Percentiles rank a stretch among this genome's conserved stretches.
Evolutionary conservation across 306 rosid species (phyloP).

Genomic region (Amphicarpaea edgeworthii): DNA sequence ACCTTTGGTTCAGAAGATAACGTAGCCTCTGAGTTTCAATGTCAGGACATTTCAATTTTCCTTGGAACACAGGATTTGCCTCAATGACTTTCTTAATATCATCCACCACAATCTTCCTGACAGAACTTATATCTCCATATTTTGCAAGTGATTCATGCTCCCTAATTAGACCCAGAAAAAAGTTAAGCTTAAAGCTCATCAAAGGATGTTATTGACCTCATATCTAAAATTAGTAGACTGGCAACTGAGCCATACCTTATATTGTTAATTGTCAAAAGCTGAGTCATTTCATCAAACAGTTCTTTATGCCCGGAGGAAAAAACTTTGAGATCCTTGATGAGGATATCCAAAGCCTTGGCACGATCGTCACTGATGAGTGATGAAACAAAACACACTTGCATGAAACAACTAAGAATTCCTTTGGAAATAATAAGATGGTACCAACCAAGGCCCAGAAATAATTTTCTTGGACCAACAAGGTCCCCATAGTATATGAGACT

Average conservation of each 20-base stretch:
- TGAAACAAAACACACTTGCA: slow-evolving; percentile 1
- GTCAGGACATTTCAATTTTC: slow-evolving; percentile 33
- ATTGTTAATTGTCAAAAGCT: slow-evolving; percentile 33
- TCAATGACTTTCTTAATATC: slow-evolving; percentile 33
- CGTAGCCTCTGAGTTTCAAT: slow-evolving; percentile 19
- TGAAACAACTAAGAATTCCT: slow-evolving; percentile 1
- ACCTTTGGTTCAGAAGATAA: slow-evolving; percentile 48
- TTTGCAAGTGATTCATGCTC: slow-evolving; percentile 41
- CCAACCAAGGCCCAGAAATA: neutral
- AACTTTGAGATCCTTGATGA: slow-evolving; percentile 44
- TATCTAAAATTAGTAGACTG: slow-evolving; percentile 16
- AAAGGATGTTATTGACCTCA: neutral
- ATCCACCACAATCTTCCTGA: slow-evolving; percentile 16
- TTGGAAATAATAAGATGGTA: neutral
- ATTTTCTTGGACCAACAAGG: neutral
- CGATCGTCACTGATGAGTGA: slow-evolving; percentile 41
- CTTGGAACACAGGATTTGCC: slow-evolving; percentile 32
- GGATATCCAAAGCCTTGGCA: slow-evolving; percentile 44
- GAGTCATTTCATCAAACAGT: slow-evolving; percentile 38
- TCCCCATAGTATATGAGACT: neutral
- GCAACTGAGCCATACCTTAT: slow-evolving; percentile 43
- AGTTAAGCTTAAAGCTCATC: neutral
- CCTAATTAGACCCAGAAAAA: slow-evolving; percentile 33
- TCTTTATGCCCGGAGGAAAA: slow-evolving; percentile 26
- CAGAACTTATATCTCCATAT: slow-evolving; percentile 34